Conservation (phyloP, 441 rosid species). For the Gossypium schwendimanii region DNA sequence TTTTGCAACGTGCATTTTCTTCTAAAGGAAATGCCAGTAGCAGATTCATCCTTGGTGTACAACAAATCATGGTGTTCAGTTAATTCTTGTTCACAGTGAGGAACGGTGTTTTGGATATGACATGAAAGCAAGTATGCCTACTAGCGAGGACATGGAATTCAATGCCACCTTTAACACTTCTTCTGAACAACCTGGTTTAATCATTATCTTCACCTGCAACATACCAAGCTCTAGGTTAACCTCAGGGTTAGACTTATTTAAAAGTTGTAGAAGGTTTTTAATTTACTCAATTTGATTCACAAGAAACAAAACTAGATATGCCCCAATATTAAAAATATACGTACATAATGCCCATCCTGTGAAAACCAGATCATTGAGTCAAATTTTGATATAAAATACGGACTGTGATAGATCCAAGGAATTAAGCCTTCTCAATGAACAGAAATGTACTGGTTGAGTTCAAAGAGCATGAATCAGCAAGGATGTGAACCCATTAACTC, state of each 20-base stretch:
- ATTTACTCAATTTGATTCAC: background rate
- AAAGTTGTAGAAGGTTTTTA: background rate
- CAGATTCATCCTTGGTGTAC: background rate
- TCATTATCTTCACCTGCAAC: slow-evolving; percentile 27
- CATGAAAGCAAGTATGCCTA: slow-evolving; percentile 16
- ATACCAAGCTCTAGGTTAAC: slow-evolving; percentile 1
- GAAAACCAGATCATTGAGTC: background rate
- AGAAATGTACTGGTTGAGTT: background rate
- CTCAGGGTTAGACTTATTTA: background rate
- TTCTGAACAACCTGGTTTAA: slow-evolving; percentile 33
- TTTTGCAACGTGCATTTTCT: background rate
- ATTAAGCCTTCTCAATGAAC: background rate
- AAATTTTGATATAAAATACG: background rate
- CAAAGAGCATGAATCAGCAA: background rate
- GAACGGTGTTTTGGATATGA: slow-evolving; percentile 20
- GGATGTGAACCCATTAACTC: background rate
- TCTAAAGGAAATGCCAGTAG: background rate
- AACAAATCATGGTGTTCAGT: background rate
- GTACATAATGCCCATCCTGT: background rate
- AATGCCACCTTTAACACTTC: slow-evolving; percentile 27
- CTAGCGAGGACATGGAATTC: slow-evolving; percentile 26
- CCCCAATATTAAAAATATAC: background rate
- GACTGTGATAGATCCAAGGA: background rate
- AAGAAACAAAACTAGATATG: background rate
- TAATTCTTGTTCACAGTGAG: slow-evolving; percentile 22